Evolutionary conservation across 441 rosid genomes (phyloP).

Genomic region (Mallotus repandus): DNA sequence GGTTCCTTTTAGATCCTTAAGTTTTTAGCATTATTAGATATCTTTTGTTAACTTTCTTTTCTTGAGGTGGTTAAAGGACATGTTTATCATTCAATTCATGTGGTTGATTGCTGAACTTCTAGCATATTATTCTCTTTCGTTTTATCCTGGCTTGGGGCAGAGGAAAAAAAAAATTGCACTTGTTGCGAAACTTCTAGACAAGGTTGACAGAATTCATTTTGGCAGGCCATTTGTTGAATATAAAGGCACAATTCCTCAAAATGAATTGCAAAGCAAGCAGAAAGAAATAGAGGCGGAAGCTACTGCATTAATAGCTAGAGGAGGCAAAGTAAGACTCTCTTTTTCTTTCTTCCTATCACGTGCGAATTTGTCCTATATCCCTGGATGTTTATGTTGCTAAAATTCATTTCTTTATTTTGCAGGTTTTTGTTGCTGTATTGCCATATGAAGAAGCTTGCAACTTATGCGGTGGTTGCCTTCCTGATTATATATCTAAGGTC

Average conservation of each 20-base stretch:
- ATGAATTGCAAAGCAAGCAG: constrained; percentile 52
- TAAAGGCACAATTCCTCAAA: constrained; percentile 56
- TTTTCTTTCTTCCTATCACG: not conserved
- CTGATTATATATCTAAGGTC: constrained; percentile 74
- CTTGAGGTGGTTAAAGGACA: not conserved
- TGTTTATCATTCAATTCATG: not conserved
- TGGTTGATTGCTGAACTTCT: not conserved
- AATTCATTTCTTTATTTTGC: constrained; percentile 14
- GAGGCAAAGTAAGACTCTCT: constrained; percentile 53
- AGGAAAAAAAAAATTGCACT: not conserved
- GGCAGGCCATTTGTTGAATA: constrained; percentile 79
- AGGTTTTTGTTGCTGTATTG: constrained; percentile 57
- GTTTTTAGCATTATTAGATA: not conserved
- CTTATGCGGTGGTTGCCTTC: constrained; percentile 74
- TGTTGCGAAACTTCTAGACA: not conserved
- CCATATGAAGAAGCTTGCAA: constrained; percentile 66
- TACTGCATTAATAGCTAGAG: constrained; percentile 55
- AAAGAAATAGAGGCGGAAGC: constrained; percentile 62
- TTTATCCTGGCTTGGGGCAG: not conserved
- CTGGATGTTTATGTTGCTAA: constrained; percentile 10
- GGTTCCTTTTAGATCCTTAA: not conserved
- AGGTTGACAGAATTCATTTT: constrained; percentile 10
- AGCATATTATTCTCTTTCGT: not conserved
- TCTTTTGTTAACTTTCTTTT: too few relatives aligned
- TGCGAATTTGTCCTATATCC: not conserved